Percentiles rank a stretch among this genome's conserved stretches.
Evolutionary conservation across 148 eudicot genomes (phyloP).

Genomic region (Limonium bicolor): DNA sequence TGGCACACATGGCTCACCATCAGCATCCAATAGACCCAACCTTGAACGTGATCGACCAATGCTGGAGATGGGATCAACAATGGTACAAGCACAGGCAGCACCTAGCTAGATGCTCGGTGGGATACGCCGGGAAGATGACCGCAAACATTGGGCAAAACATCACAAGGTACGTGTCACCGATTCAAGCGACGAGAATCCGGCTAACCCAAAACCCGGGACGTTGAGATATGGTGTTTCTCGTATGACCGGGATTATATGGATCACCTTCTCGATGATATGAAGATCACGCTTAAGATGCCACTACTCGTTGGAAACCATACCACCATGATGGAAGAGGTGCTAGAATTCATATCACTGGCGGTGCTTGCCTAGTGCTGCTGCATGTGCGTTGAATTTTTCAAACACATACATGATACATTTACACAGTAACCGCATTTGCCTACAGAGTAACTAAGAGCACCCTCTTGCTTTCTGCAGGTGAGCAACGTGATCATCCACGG

Average conservation of each 20-base stretch:
- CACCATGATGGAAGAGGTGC: constrained; percentile 7
- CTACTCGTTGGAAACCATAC: constrained; percentile 2
- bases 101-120: constrained; percentile 4
- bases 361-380: constrained; percentile 6
- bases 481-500: constrained; percentile 6
- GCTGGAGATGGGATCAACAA: constrained; percentile 6
- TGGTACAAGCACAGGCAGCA: constrained; percentile 6
- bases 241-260: constrained; percentile 6
- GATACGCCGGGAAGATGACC: constrained; percentile 2
- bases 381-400: too few relatives aligned
- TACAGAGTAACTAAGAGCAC: too few relatives aligned
- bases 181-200: constrained; percentile 1
- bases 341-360: constrained; percentile 1
- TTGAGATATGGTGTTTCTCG: constrained; percentile 4
- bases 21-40: too few relatives aligned
- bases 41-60: constrained; percentile 6
- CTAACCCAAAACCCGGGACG: constrained; percentile 6
- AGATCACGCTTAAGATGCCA: constrained; percentile 1
- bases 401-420: too few relatives aligned
- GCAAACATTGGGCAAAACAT: background rate
- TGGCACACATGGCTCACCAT: too few relatives aligned
- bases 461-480: background rate
- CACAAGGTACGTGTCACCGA: constrained; percentile 1
- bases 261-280: constrained; percentile 4
- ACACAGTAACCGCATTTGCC: too few relatives aligned